phyloP scores from a whole-genome alignment of 108 stramenopile genomes.

The Nannochloropsis salina region DNA sequence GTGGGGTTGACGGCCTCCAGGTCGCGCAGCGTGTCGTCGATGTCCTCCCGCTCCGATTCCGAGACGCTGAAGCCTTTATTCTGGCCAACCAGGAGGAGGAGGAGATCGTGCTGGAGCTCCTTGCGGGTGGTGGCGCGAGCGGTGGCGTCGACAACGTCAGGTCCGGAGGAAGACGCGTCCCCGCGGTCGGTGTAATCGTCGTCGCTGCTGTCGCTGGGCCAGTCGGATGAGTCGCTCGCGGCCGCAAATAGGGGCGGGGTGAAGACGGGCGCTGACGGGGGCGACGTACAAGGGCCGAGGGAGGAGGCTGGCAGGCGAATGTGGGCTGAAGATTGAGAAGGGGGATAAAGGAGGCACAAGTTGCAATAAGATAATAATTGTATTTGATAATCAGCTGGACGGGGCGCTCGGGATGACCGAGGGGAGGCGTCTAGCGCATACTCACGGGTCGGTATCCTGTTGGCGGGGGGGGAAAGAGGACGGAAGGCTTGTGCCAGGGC shows the following conservation, averaged over 20 bases:
- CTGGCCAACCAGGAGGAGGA: constrained; percentile 12
- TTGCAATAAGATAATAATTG: not conserved
- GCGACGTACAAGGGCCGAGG: not conserved
- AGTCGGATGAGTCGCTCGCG: not conserved
- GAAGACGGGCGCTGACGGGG: not conserved
- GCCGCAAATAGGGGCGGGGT: not conserved
- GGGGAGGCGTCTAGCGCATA: no score
- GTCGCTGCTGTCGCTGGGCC: constrained; percentile 16
- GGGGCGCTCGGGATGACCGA: no score
- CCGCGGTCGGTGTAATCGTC: not conserved
- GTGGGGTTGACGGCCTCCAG: not conserved
- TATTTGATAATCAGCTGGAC: not conserved
- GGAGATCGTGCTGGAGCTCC: constrained; percentile 6
- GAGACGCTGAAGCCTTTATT: not conserved
- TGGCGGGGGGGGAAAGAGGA: no score
- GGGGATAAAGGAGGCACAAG: not conserved
- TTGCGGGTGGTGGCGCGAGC: not conserved
- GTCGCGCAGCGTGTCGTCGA: constrained; percentile 1
- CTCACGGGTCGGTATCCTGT: no score
- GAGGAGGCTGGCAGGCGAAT: not conserved
- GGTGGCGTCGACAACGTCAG: not conserved
- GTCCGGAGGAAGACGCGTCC: not conserved
- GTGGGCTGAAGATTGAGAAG: not conserved
- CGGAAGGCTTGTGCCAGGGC: no score
- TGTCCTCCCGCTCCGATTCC: not conserved